phyloP scores from a whole-genome alignment of 2,329 filamentous ascomycete genomes.

The Lachnellula subtilissima region DNA sequence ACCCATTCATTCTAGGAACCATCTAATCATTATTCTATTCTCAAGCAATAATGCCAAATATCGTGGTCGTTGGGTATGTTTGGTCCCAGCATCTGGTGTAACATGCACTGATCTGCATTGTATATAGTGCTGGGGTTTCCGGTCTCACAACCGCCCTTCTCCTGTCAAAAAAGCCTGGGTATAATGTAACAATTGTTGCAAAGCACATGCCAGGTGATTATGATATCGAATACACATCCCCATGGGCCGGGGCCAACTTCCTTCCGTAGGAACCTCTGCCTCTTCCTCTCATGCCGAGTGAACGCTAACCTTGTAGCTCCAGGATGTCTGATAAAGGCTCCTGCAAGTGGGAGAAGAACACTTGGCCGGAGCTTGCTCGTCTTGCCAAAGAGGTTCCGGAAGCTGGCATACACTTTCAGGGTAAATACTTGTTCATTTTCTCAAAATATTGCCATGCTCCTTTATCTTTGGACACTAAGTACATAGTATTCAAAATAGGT shows the following conservation, averaged over 20 bases:
- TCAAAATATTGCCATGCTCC: not conserved
- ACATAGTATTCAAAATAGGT: too few species aligned
- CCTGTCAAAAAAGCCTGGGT: conserved; percentile 50
- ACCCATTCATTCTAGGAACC: not conserved
- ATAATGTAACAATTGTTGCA: conserved; percentile 66
- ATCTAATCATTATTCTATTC: not conserved
- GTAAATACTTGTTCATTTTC: conserved; percentile 33
- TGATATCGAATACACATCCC: conserved; percentile 83
- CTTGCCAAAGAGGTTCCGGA: conserved; percentile 64
- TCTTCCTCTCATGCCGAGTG: conserved; percentile 27
- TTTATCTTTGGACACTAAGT: not conserved
- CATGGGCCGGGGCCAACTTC: conserved; percentile 82
- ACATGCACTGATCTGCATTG: not conserved
- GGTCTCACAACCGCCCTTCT: conserved; percentile 61
- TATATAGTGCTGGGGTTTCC: conserved; percentile 55
- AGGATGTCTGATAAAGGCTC: conserved; percentile 17
- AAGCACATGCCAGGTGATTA: conserved; percentile 95
- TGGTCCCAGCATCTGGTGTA: not conserved
- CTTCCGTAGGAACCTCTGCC: conserved; percentile 52
- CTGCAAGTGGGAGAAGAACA: conserved; percentile 56
- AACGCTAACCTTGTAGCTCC: conserved; percentile 25
- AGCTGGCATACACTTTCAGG: conserved; percentile 75
- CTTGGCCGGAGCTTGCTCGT: conserved; percentile 58
- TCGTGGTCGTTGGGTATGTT: conserved; percentile 36
- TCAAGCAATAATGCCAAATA: conserved; percentile 28